Base-by-base conservation (phyloP, 306 rosid species). In the Rosa rugosa region DNA sequence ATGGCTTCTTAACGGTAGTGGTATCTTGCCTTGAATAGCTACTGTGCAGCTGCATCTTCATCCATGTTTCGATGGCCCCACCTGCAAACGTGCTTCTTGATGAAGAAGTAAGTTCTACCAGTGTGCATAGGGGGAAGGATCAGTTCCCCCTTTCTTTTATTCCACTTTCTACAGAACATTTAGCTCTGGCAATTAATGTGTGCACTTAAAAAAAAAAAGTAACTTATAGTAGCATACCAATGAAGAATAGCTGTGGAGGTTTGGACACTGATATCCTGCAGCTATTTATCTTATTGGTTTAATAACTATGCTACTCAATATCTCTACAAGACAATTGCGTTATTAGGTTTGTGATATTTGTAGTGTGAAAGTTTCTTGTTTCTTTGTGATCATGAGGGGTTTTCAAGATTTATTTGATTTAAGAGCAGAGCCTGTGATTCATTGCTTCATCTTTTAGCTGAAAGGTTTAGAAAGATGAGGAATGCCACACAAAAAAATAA, bases 31-130 rank as follows among this genome's bases (percentile, higher is more conserved):
- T 65, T 66, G 75, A 71, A 44, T 76, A 8, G 71, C 66, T 60
- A 71, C 56, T 45, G 77, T 60, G 69, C 73, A 31, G 71, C 69
- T 44, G 64, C 77, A 59, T 78, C 63, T 63, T 79, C 69, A 67
- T 72, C 54, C 44, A 77, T 59, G 67, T 27, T 53, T 50, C 45
- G 8, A 25, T 17, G 63, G 72, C 13, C 62, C 74, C 73, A 83
- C 71, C 13, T 31, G 57, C 83, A 71, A 50, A 72, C 13, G 47
- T 71, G 77, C 79, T 57, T 85, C 83, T 31, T 20, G 68, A 40
- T 53, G 56, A 76, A 81, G 75, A 85, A 75, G 88, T 85, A 85
- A 85, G 88, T 85, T 82, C 56, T 76, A 34, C 77, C 49, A 56
- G 63, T 54, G 76, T 76, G 71, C 78, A 60, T 73, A 59, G 83